Evolutionary conservation across 1,284 basidiomycete genomes (phyloP).

Genomic region (Phlebopus sp.): DNA sequence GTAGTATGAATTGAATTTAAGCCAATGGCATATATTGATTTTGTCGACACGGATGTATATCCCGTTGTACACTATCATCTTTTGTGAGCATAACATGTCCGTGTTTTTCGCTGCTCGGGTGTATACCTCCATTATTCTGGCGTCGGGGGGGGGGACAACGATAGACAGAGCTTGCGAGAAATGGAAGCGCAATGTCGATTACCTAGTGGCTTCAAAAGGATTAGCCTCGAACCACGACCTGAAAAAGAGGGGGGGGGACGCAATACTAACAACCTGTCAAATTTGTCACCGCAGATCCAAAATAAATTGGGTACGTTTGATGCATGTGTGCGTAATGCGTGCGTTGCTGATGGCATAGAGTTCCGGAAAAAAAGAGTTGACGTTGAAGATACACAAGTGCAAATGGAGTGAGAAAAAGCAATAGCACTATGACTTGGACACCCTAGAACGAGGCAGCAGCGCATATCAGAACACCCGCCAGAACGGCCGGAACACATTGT

Average conservation of each 20-base stretch:
- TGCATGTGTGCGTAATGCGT: too few species aligned
- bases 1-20: too few species aligned
- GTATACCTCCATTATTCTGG: too few species aligned
- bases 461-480: not conserved
- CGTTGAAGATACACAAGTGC: not conserved
- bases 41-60: too few species aligned
- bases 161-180: not conserved
- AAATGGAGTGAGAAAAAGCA: not conserved
- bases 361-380: not conserved
- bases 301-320: not conserved
- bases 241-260: too few species aligned
- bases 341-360: too few species aligned
- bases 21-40: too few species aligned
- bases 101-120: too few species aligned
- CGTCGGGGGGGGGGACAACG: too few species aligned
- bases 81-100: too few species aligned
- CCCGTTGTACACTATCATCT: too few species aligned
- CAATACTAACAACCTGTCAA: not conserved
- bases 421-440: not conserved
- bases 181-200: constrained; percentile 2
- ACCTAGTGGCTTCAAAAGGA: constrained; percentile 16
- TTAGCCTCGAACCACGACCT: constrained; percentile 14
- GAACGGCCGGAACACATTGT: not conserved
- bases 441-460: constrained; percentile 1
- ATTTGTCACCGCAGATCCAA: constrained; percentile 1